Evolutionary conservation across 257 asterid species (phyloP), one percentile per base, ranked within the genome.

Genomic region (Capsicum baccatum): DNA sequence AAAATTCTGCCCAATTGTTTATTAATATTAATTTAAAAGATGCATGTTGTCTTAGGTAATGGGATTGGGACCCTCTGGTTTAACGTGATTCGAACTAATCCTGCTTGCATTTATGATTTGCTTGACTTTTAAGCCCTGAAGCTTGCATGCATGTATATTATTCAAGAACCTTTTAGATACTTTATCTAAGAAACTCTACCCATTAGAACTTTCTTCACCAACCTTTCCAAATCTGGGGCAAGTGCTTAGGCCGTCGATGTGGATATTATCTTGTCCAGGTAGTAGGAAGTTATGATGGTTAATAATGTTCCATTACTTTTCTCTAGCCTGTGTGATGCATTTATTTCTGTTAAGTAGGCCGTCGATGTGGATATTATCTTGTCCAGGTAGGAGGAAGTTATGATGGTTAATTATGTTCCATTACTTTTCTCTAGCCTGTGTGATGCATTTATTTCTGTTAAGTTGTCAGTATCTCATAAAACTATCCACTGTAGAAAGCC

Each of bases 381-480:
- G 60, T 74, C 60, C 44, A 11, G 60, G 60, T 74, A 74, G 60
- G 80, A 8, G 80, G 12, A 74, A 21, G 13, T 21, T 50, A 60
- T 48, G 80, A 50, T 60, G 80, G 60, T n/a, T 47, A 48, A 74
- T 19, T 71, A 74, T 74, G 60, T 50, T 74, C 60, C 80, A 21
- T 74, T 47, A 71, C 60, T 73, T 48, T 17, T 54, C 80, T 48
- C 9, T 21, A 10, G 58, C 39, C 17, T 0, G 1, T 39, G 44
- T 74, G 80, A 74, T 74, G 60, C 60, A 19, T 74, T 50, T 48
- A 19, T 48, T 50, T 74, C 44, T 48, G 60, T 50, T 19, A 19
- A 47, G 80, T 73, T 48, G 80, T 50, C 60, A 74, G 44, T 21
- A 8, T 74, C 42, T 7, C 62, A 74, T 50, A 39, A 39, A 39